Conservation (phyloP, 257 asterid genomes). For the Fraxinus pennsylvanica region DNA sequence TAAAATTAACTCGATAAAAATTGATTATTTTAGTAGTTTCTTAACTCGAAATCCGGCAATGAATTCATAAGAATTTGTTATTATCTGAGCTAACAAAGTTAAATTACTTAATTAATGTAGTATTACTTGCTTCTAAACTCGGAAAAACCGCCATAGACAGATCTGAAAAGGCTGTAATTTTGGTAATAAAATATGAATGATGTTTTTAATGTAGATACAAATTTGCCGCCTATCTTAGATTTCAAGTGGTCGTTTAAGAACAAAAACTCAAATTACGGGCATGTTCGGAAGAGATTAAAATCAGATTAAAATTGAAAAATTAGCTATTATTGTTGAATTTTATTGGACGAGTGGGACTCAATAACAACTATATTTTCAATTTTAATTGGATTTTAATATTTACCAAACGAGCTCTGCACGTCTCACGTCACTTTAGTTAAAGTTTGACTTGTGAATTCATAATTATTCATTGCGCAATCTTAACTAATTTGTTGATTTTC, state of each 20-base stretch:
- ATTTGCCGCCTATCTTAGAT: background rate
- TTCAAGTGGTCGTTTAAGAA: background rate
- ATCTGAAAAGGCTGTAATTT: background rate
- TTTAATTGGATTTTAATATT: no score
- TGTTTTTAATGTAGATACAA: background rate
- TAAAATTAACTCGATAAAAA: background rate
- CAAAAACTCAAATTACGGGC: no score
- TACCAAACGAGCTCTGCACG: no score
- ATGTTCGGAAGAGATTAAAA: no score
- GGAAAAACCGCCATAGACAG: background rate
- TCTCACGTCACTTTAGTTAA: no score
- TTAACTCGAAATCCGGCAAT: background rate
- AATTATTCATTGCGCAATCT: no score
- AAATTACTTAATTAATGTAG: background rate
- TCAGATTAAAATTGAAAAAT: no score
- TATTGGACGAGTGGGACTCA: no score
- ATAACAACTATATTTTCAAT: no score
- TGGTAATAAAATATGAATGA: background rate
- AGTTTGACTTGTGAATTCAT: no score
- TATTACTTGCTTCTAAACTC: background rate
- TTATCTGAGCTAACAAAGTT: constrained; percentile 4
- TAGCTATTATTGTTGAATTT: no score
- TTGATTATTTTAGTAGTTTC: background rate
- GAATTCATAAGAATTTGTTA: background rate
- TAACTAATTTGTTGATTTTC: no score